Conservation (phyloP, 306 rosid genomes). For the Phaseolus lunatus region DNA sequence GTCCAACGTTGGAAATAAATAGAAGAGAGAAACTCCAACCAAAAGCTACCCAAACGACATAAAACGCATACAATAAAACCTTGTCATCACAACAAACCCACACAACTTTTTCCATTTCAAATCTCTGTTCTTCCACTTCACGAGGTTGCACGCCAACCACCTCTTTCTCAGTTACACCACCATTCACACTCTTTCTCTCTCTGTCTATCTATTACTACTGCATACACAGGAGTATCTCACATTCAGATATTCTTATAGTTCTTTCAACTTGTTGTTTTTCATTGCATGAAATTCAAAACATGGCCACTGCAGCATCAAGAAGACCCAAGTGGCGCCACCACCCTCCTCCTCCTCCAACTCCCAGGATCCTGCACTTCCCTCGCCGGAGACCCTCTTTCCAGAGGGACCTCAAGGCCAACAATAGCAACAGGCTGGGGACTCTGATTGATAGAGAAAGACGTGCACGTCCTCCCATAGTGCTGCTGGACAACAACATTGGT, state of each 20-base stretch:
- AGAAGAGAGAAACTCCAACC: constrained; percentile 12
- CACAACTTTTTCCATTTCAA: constrained; percentile 80
- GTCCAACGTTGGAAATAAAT: constrained; percentile 41
- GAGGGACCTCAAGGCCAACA: constrained; percentile 48
- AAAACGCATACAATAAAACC: constrained; percentile 4
- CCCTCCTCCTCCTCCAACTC: constrained; percentile 79
- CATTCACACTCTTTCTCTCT: not conserved
- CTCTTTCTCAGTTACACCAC: not conserved
- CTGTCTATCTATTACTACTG: not conserved
- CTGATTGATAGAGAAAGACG: constrained; percentile 75
- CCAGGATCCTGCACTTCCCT: constrained; percentile 81
- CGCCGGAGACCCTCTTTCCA: constrained; percentile 57
- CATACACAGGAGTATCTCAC: not conserved
- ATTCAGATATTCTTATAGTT: not conserved
- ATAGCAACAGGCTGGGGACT: constrained; percentile 55
- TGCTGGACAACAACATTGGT: constrained; percentile 47
- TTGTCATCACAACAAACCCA: constrained; percentile 9
- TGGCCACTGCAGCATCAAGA: constrained; percentile 58
- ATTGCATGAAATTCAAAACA: constrained; percentile 38
- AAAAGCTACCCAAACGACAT: not conserved
- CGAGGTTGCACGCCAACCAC: constrained; percentile 88
- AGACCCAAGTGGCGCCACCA: constrained; percentile 81
- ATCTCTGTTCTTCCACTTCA: constrained; percentile 74
- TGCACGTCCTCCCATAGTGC: constrained; percentile 55
- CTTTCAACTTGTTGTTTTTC: not conserved